Evolutionary conservation across 1,284 basidiomycete species (phyloP), one percentile per base, ranked within the genome.

Genomic region (Cryptococcus sp.): DNA sequence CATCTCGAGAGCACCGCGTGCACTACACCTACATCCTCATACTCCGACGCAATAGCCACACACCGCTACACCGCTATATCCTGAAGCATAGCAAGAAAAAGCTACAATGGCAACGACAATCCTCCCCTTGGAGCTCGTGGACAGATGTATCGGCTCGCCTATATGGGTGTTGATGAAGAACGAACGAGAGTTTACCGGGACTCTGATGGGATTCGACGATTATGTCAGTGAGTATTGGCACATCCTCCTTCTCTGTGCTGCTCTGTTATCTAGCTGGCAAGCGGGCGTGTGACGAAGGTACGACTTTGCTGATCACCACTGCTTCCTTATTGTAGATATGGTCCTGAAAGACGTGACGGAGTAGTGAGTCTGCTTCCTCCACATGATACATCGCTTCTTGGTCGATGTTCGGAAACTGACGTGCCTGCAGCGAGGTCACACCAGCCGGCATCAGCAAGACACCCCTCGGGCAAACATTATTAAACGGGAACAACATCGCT

Each of bases 91-190:
- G 2, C 30, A 8, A 35, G 30, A 35, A 2, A 3, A 8, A 8
- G 30, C 30, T 5, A 45, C 7, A 57, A 87, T 86, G 86, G 83
- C 86, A 13, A 85, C 84, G 51, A 86, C 87, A 61, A 86, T 88
- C 62, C 82, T 88, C 43, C 86, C 86, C 17, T 76, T 81, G 61
- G 81, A 97, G 78, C 83, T 97, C 47, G 93, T 97, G 71, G 93
- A 97, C 78, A 85, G 89, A 75, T 96, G 93, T 74, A 96, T 95
- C 74, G 93, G 93, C 58, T 93, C 90, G 40, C 85, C 86, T 54
- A 93, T 97, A 74, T 94, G 91, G 91, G 93, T 97, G 67, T 86
- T 97, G 77, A 95, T 94, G 90, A 96, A 96, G 82, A 88, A 85
- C 64, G 92, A 97, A 64, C 87, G 91, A 54, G 93, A 97, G 81